Evolutionary conservation across 805 yeast species (phyloP).

Genomic region (Monosporozyma unispora): DNA sequence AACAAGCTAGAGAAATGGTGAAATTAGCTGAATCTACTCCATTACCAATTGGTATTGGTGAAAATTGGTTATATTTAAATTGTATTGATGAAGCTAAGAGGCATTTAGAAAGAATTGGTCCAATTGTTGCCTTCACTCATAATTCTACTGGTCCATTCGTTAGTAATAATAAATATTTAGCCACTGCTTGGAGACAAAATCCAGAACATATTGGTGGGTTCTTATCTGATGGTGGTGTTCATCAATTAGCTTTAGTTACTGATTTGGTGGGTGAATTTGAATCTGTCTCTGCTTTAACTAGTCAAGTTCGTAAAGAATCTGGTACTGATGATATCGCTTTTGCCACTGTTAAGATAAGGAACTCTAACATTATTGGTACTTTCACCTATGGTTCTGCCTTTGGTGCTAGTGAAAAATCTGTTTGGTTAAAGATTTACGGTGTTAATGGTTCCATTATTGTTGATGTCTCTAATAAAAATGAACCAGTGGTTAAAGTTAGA

Average conservation of each 20-base stretch:
- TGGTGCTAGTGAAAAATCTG: conserved; percentile 69
- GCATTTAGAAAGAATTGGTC: conserved; percentile 64
- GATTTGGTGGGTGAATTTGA: conserved; percentile 70
- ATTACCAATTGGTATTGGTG: conserved; percentile 67
- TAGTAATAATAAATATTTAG: conserved; percentile 47
- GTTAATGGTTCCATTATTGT: conserved; percentile 63
- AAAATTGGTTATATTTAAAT: conserved; percentile 74
- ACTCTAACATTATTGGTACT: conserved; percentile 62
- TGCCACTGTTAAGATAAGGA: conserved; percentile 54
- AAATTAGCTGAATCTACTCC: conserved; percentile 50
- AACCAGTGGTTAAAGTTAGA: conserved; percentile 31
- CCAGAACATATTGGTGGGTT: conserved; percentile 93
- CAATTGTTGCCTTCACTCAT: conserved; percentile 57
- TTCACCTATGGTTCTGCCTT: conserved; percentile 82
- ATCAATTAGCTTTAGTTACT: conserved; percentile 81
- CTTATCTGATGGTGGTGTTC: conserved; percentile 93
- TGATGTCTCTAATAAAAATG: conserved; percentile 45
- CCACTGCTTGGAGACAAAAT: conserved; percentile 77
- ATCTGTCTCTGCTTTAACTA: conserved; percentile 65
- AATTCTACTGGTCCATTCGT: conserved; percentile 68
- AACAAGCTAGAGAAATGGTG: conserved; percentile 75
- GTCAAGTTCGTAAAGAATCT: conserved; percentile 64
- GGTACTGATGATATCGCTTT: conserved; percentile 79
- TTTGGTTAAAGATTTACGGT: conserved; percentile 66
- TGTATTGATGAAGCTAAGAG: conserved; percentile 48